These are phyloP conservation scores for Colletotrichum sidae DNA, from an alignment of 2,329 filamentous ascomycete species.

Conservation along the genomic window DNA sequence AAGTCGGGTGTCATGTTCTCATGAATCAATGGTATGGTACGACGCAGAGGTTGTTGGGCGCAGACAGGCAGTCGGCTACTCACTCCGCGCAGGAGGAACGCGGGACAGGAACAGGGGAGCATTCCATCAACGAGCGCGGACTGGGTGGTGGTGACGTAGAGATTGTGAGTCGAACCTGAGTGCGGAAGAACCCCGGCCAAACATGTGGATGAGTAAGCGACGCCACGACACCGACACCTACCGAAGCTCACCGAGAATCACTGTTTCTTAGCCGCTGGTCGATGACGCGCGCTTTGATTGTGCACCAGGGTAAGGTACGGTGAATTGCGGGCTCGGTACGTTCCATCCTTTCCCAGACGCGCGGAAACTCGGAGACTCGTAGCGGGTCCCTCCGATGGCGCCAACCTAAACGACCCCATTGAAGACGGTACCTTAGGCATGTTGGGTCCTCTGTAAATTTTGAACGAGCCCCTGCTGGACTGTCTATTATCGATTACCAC, in stretches of 20 bases:
- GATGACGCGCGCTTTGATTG: slow-evolving; percentile 13
- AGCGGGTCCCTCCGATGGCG: slow-evolving; percentile 28
- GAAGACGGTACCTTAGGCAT: background rate
- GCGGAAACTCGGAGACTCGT: slow-evolving; percentile 23
- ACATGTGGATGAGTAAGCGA: slow-evolving; percentile 11
- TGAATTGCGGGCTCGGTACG: too few relatives aligned
- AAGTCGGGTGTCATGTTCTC: slow-evolving; percentile 39
- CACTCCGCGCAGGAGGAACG: slow-evolving; percentile 21
- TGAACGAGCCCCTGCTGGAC: slow-evolving; percentile 12
- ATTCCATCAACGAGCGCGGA: background rate
- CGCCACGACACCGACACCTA: too few relatives aligned
- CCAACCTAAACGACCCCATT: background rate
- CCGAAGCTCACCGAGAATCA: too few relatives aligned
- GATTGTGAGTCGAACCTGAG: background rate
- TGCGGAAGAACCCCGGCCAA: slow-evolving; percentile 41
- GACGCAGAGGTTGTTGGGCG: slow-evolving; percentile 3
- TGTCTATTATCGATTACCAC: slow-evolving; percentile 10
- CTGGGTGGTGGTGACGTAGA: slow-evolving; percentile 46
- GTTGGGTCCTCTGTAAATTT: background rate
- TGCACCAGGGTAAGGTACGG: too few relatives aligned
- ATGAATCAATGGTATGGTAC: background rate
- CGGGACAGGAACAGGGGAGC: slow-evolving; percentile 13
- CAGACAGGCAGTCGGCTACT: background rate
- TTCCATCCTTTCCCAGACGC: background rate
- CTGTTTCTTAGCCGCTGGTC: background rate